Evolutionary conservation across 306 rosid genomes (phyloP), one percentile per base, ranked within the genome.

Genomic region (Ochetophila trinervis): DNA sequence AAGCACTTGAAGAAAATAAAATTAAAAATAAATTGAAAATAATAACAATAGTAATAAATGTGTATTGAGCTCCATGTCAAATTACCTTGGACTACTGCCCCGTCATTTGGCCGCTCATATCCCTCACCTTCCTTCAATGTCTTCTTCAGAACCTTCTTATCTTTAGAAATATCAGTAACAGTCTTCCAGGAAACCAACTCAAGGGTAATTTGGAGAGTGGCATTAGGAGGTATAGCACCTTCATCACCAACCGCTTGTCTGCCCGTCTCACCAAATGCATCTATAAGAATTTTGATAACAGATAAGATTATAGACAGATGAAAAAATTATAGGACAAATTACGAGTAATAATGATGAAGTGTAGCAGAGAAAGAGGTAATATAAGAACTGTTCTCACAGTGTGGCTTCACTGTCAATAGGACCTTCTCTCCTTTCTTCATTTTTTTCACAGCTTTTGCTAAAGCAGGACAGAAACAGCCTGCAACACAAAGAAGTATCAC

Each of bases 371-470:
- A 4, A 20, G 30, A 50, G 24, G 3, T 50, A n/a, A 56, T 6
- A 51, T 6, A 2, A 53, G 24, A 54, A 13, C 16, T 16, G 5
- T 13, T 61, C 84, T 72, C 50, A 89, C 96, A 91, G 69, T 85
- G 90, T 9, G 92, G 95, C 70, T 81, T 91, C 62, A 91, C 98
- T 1, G 81, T 83, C 81, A 91, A 67, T 63, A 82, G 62, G 53
- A 72, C 96, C 52, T 87, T 91, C 71, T 87, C 96, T 19, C 91
- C 90, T 68, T 85, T 89, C 80, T 91, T 89, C 98, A 91, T 91
- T 64, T 96, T 87, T 71, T 84, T 91, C 68, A 89, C 86, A 69
- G 92, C 84, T 74, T 74, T 91, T 1, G 90, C 74, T 42, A 91
- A 72, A 3, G 98, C 98, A 68, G 90, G 86, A 51, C 96, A 91